Base-by-base conservation (phyloP, 2,329 filamentous ascomycete genomes). In the Spiromastix sp. region DNA sequence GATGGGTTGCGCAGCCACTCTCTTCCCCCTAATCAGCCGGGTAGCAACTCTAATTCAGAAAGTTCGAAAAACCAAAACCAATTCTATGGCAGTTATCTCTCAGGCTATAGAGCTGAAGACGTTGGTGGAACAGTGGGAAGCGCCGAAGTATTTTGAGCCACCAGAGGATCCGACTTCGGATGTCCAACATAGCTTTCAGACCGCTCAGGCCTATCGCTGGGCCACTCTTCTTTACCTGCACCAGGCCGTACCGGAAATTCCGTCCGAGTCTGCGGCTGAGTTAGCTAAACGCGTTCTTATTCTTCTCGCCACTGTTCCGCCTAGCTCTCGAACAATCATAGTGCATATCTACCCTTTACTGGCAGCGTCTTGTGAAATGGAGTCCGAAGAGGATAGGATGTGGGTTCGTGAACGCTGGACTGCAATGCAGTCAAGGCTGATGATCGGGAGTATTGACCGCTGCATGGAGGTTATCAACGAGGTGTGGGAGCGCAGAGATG, bases 321-420 rank as follows among this genome's bases (percentile, higher is more conserved):
- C 73, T 2, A 68, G 64, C 8, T 79, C 74, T 22, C 68, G 77
- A 6, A 70, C 77, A 1, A 71, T 76, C 12, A 79, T 82, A 30
- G 70, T 82, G 2, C 79, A 83, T 25, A 79, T 82, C 39, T 83
- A 77, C 44, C 79, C 79, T 1, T 66, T 84, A 2, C 65, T 81
- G 42, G 75, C 72, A 1, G 79, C 79, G 3, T 77, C 78, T 2
- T 79, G 76, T 43, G 79, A 82, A 54, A 71, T 72, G 6, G 61
- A 67, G 16, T 66, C 65, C 3, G 58, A 63, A 10, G 75, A 80
- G 43, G 74, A 81, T 45, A 62, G 79, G 9, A 59, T 70, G 19
- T 83, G 77, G 76, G 73, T 82, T 2, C 60, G 68, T 28, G 64
- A 72, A 16, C 67, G 79, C 21, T 84, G 78, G 79, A 55, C 59